phyloP scores from a whole-genome alignment of 2,329 filamentous ascomycete genomes.

The Diaporthe ilicicola region DNA sequence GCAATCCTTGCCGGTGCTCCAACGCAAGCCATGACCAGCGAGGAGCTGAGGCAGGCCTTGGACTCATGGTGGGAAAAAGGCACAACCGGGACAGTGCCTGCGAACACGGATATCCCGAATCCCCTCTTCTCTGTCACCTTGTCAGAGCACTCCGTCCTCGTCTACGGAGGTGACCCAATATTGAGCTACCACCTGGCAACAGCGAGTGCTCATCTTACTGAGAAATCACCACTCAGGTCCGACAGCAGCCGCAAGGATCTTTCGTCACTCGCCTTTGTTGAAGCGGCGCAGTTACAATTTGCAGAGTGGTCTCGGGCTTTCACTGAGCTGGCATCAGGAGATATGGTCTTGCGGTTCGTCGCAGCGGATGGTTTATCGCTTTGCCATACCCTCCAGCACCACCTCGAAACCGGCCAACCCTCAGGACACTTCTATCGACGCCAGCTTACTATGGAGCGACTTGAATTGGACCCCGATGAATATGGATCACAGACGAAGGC shows the following conservation, averaged over 20 bases:
- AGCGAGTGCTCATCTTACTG: slow-evolving; percentile 49
- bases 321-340: slow-evolving; percentile 35
- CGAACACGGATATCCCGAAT: slow-evolving; percentile 45
- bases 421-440: slow-evolving; percentile 53
- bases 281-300: slow-evolving; percentile 55
- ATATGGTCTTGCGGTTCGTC: slow-evolving; percentile 54
- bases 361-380: slow-evolving; percentile 60
- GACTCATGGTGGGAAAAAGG: slow-evolving; percentile 27
- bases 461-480: slow-evolving; percentile 51
- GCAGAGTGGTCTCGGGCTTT: slow-evolving; percentile 54
- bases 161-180: slow-evolving; percentile 60
- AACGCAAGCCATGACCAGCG: background rate
- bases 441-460: slow-evolving; percentile 47
- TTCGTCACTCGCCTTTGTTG: slow-evolving; percentile 29
- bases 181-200: slow-evolving; percentile 65
- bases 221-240: slow-evolving; percentile 49
- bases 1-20: slow-evolving; percentile 3
- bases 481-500: slow-evolving; percentile 48
- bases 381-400: slow-evolving; percentile 59
- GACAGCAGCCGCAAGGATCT: slow-evolving; percentile 4
- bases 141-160: slow-evolving; percentile 48
- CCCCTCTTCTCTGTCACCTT: slow-evolving; percentile 54
- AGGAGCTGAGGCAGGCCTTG: background rate
- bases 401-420: slow-evolving; percentile 39
- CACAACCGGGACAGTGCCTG: background rate